phyloP scores from a whole-genome alignment of 164 flowering plant species.

The Vitis labrusca region DNA sequence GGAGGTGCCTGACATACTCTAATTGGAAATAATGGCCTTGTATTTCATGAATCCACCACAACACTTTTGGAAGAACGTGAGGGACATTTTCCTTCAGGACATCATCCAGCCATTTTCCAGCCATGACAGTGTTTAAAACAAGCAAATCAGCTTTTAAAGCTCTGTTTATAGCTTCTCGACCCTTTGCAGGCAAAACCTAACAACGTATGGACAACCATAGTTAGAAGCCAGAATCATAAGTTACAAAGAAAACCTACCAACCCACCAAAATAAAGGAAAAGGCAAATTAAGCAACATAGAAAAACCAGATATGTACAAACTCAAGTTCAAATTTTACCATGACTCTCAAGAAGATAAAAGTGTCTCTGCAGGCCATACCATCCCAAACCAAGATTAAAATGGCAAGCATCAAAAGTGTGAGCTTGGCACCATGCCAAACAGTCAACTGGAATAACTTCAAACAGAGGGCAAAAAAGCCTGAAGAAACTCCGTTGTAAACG shows the following conservation, averaged over 20 bases:
- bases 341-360: no score
- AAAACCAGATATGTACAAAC: no score
- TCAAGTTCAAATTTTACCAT: no score
- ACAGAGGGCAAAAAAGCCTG: no score
- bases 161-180: slow-evolving; percentile 68
- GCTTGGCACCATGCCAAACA: no score
- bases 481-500: no score
- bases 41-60: slow-evolving; percentile 99
- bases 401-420: no score
- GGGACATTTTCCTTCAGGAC: slow-evolving; percentile 78
- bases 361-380: no score
- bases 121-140: slow-evolving; percentile 94
- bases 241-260: no score
- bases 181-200: slow-evolving; percentile 77
- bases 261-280: background rate
- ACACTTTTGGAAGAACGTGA: slow-evolving; percentile 81
- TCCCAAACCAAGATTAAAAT: no score
- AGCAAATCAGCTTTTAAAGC: slow-evolving; percentile 92
- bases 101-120: slow-evolving; percentile 98
- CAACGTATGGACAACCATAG: slow-evolving; percentile 2
- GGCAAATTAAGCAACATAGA: background rate
- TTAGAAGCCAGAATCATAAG: background rate
- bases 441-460: no score
- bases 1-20: slow-evolving; percentile 94
- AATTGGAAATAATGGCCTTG: slow-evolving; percentile 92